Base-by-base conservation (phyloP, 352 stramenopile species). In the Globisporangium abappressorium region DNA sequence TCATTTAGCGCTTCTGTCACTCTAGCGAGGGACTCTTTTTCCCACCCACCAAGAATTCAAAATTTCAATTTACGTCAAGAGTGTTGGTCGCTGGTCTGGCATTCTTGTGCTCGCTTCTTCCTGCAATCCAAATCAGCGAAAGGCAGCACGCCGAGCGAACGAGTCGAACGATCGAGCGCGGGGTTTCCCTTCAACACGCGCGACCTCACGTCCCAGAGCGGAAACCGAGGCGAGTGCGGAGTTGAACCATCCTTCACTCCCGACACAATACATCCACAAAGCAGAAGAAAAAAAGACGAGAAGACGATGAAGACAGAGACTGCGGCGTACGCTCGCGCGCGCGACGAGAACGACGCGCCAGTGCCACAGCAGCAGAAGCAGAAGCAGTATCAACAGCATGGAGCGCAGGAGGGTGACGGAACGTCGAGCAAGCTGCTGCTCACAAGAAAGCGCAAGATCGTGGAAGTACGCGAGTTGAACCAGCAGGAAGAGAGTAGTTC, bases 401-500 rank as follows among this genome's bases (percentile, higher is more conserved):
- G 28, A 43, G 5, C 66, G 8, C 71, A 60, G 36, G 20, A 43
- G 30, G 12, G 20, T 4, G 56, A 33, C 56, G 56, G 56, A 30
- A 33, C 56, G 56, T 11, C 56, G 33, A 62, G 33, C 56, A 62
- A 62, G 56, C 56, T 49, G 33, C 33, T 33, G 56, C 53, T 66
- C 36, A 51, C 64, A 55, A 68, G 70, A 57, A 81, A 81, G 70
- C 72, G 75, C 67, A 81, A 81, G 72, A 76, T 72, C 65, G 65
- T 70, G 51, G 71, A 80, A 46, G 71, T 69, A 62, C 62, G 62
- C 53, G 62, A 73, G 46, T 59, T 26, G 38, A 65, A 70, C 20
- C 36, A 55, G 14, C 57, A 46, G 36, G 33, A 68, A 1, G 61
- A 72, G 34, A 24, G 34, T 8, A n/a, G 33, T 20, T 24, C 34